phyloP scores from a whole-genome alignment of 164 flowering plant genomes.

The Liquidambar formosana region DNA sequence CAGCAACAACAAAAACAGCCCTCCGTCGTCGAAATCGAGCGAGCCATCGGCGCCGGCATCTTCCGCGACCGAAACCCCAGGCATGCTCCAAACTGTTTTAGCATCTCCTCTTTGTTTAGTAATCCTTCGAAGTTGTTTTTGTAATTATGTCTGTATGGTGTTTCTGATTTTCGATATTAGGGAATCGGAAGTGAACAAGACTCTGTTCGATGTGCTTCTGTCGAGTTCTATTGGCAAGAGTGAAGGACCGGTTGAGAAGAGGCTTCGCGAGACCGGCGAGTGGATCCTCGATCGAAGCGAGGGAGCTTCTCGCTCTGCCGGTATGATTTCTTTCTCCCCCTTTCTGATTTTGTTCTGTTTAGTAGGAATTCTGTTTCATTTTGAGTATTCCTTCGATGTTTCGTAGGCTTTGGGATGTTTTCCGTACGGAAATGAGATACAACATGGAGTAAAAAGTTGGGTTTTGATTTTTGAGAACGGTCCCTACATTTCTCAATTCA shows the following conservation, averaged over 20 bases:
- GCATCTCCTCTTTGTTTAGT: not conserved
- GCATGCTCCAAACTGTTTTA: no score
- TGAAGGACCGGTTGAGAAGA: conserved; percentile 48
- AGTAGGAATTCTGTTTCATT: not conserved
- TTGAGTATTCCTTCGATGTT: not conserved
- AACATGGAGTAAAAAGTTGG: no score
- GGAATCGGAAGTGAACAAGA: conserved; percentile 28
- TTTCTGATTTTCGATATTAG: conserved; percentile 13
- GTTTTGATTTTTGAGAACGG: no score
- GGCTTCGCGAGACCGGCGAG: conserved; percentile 62
- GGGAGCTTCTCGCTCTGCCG: conserved; percentile 30
- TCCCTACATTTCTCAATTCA: no score
- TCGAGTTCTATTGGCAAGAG: conserved; percentile 28
- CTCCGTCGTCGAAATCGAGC: not conserved
- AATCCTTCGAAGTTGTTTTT: not conserved
- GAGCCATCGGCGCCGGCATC: conserved; percentile 1
- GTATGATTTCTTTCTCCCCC: conserved; percentile 34
- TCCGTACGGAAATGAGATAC: no score
- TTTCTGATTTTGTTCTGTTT: not conserved
- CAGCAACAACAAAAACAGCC: not conserved
- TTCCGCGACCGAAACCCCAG: not conserved
- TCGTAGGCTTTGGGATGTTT: no score
- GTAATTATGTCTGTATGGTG: not conserved
- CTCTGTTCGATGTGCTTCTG: conserved; percentile 31
- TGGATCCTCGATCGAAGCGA: conserved; percentile 36